Base-by-base conservation (phyloP, 2,329 filamentous ascomycete genomes). In the Furcasterigmium furcatum region DNA sequence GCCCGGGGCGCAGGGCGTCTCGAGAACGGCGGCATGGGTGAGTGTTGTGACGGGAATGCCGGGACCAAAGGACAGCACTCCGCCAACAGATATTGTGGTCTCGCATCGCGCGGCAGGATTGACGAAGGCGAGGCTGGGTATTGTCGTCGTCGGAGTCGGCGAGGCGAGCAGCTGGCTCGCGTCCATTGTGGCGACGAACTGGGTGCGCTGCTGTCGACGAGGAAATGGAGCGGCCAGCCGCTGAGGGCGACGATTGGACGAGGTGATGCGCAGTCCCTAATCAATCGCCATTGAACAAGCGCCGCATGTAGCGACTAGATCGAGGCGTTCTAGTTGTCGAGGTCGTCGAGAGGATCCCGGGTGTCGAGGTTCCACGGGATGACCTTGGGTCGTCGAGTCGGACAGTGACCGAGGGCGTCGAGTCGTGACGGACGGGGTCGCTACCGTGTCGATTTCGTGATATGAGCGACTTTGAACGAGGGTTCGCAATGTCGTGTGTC, bases 21-120 rank as follows among this genome's bases (percentile, higher is more conserved):
- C 74, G 65, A 82, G 87, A 51, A 84, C 64, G 55, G 79, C 79
- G 50, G 79, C 71, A 48, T 74, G 66, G 40, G 76, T 73, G 54
- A 88, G 73, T 38, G 77, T 84, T 56, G 85, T 71, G 52, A 76
- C 54, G 21, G 55, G 70, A 45, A 77, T 71, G 53, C 72, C 73
- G 52, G 73, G 68, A 45, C 68, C 66, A 46, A 86, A 60, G 47
- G 76, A 71, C 52, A 79, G 58, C 40, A 76, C 58, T 43, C 71
- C 74, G 46, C 64, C 64, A 43, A 66, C 65, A 4, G 73, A 70
- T 25, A 68, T 62, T 45, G 66, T 64, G 36, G 68, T 66, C 25
- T 66, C 63, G 60, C 72, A 75, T 43, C 63, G 54, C 44, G 59
- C 53, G 29, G 62, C 53, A 12, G 24, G 24, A 12, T 27, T 27